Conservation (phyloP, 2,329 filamentous ascomycete genomes). For the Curvularia spicifera region DNA sequence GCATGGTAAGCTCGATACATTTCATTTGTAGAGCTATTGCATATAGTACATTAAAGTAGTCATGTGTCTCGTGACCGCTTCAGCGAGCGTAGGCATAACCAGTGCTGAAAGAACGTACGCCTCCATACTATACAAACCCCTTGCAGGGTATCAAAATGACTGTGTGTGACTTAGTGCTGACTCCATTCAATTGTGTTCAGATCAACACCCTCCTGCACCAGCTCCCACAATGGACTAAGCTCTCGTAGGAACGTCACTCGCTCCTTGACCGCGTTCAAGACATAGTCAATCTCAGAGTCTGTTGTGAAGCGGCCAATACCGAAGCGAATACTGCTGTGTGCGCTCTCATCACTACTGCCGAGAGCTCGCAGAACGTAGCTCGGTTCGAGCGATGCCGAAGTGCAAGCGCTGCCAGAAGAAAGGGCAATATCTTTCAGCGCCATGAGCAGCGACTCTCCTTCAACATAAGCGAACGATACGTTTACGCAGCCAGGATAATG, state of each 20-base stretch:
- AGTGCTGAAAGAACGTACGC: slow-evolving; percentile 15
- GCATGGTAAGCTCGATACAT: slow-evolving; percentile 5
- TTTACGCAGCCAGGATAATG: slow-evolving; percentile 98
- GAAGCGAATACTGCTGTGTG: slow-evolving; percentile 96
- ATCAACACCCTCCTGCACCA: slow-evolving; percentile 96
- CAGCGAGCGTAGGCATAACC: slow-evolving; percentile 32
- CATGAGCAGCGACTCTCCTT: slow-evolving; percentile 98
- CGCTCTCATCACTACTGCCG: slow-evolving; percentile 95
- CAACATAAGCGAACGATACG: slow-evolving; percentile 97
- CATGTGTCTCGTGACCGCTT: slow-evolving; percentile 30
- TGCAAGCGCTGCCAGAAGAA: slow-evolving; percentile 95
- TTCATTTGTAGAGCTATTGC: slow-evolving; percentile 15
- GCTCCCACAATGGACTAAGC: slow-evolving; percentile 93
- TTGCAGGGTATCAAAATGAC: slow-evolving; percentile 22
- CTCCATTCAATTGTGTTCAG: slow-evolving; percentile 98
- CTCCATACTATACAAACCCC: slow-evolving; percentile 35
- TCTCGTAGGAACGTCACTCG: slow-evolving; percentile 92
- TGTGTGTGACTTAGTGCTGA: slow-evolving; percentile 71
- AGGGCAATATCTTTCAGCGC: slow-evolving; percentile 97
- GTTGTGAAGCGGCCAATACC: slow-evolving; percentile 98
- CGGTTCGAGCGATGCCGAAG: slow-evolving; percentile 93
- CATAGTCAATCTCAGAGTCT: slow-evolving; percentile 94
- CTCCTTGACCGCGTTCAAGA: slow-evolving; percentile 89
- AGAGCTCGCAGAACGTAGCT: slow-evolving; percentile 94
- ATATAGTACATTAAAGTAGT: slow-evolving; percentile 27